Base-by-base conservation (phyloP, 371 early-diverging fungal genomes). In the Mucor racemosus region DNA sequence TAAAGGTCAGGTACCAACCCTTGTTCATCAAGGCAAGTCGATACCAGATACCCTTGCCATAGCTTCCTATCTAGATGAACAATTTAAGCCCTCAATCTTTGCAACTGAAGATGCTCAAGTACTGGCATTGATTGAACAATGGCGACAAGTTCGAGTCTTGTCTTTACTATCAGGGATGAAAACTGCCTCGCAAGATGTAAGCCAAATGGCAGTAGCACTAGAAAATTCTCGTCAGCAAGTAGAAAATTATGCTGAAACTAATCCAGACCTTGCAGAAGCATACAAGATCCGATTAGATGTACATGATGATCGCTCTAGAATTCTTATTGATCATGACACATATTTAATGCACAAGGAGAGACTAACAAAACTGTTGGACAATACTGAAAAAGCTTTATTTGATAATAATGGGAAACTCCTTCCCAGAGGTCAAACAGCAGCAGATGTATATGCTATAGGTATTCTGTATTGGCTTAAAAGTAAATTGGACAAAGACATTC, bases 1-100 rank as follows among this genome's bases (percentile, higher is more conserved):
- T 4, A 71, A 63, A 31, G 68, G 71, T 1, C 71, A 71, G 36
- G 67, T 67, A 1, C 67, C 68, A 5, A 61, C 63, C 26, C 31
- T 62, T 11, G 50, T 70, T 4, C 48, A 62, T 39, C 41, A 42
- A 21, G 67, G 53, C 11, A 40, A 59, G 13, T 19, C 63, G 4
- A 58, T 58, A 9, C 57, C 62, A 9, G 71, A 71, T 42, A 58
- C 71, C 5, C 53, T 71, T 8, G 36, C 35, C 13, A 71, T 71
- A 3, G 63, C 68, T 38, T 17, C 31, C 5, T 67, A 62, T 31
- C 15, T 71, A 14, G 71, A 71, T 44, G 34, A 58, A 21, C 46
- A 39, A 10, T 53, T 58, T 21, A 58, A 55, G 3, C 67, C 67
- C 19, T 38, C 60, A 6, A 34, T 64, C 6, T 58, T 66, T 46